Evolutionary conservation across 371 early-diverging fungal genomes (phyloP).

Genomic region (Saksenaea vasiformis): DNA sequence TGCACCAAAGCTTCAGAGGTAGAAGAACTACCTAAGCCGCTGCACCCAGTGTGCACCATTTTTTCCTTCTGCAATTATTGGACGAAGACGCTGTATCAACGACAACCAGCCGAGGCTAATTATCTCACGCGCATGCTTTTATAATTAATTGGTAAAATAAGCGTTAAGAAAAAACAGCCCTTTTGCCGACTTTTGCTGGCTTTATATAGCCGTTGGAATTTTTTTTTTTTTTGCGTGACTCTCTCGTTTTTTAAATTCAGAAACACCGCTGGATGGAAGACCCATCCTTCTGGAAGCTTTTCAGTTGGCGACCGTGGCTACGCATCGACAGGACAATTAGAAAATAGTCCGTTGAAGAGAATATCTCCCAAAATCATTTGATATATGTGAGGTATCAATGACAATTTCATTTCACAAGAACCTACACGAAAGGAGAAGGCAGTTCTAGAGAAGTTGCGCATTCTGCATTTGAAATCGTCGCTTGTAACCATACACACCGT

Average conservation of each 20-base stretch:
- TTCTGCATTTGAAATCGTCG: conserved; percentile 13
- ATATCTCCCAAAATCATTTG: too few species aligned
- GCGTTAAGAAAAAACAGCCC: not conserved
- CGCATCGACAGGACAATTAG: too few species aligned
- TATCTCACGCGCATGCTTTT: conserved; percentile 26
- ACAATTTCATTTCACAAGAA: too few species aligned
- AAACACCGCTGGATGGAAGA: not conserved
- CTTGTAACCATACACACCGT: too few species aligned
- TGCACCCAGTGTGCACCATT: conserved; percentile 10
- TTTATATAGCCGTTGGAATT: not conserved
- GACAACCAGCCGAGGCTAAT: conserved; percentile 8
- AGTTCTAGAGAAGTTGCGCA: too few species aligned
- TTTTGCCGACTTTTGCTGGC: not conserved
- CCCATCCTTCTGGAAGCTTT: too few species aligned
- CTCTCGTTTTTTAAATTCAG: not conserved
- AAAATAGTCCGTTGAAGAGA: too few species aligned
- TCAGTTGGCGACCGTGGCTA: too few species aligned
- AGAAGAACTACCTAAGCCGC: conserved; percentile 9
- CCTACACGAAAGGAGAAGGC: too few species aligned
- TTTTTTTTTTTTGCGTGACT: not conserved
- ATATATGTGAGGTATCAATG: too few species aligned
- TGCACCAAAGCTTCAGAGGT: not conserved
- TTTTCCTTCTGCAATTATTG: conserved; percentile 17
- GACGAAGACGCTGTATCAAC: conserved; percentile 19
- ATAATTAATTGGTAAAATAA: conserved; percentile 38